Conservation (phyloP, 345 rosid genomes). For the Citrus maxima region DNA sequence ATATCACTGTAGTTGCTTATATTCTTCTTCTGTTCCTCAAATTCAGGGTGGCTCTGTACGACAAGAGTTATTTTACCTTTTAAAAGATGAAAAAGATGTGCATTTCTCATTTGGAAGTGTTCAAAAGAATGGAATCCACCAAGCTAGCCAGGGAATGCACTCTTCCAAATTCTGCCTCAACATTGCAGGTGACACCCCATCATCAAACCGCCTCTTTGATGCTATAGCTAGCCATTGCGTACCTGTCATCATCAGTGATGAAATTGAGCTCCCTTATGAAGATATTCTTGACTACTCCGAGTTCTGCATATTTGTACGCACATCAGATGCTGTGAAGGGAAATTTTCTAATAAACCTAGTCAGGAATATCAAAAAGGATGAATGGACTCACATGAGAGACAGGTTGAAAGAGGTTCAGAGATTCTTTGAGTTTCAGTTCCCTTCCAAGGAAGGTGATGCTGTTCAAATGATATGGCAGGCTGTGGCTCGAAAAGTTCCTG, state of each 20-base stretch:
- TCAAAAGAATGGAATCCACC: conserved; percentile 53
- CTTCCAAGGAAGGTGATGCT: conserved; percentile 61
- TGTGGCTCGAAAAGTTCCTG: conserved; percentile 69
- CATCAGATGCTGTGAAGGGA: conserved; percentile 72
- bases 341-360: conserved; percentile 60
- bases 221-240: conserved; percentile 95
- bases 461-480: conserved; percentile 97
- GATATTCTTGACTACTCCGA: conserved; percentile 84
- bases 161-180: conserved; percentile 89
- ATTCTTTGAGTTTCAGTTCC: conserved; percentile 59
- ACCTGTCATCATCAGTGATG: conserved; percentile 88
- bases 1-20: neutral
- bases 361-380: conserved; percentile 61
- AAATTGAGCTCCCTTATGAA: conserved; percentile 91
- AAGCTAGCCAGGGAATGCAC: conserved; percentile 81
- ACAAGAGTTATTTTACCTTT: conserved; percentile 71
- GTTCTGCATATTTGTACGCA: conserved; percentile 81
- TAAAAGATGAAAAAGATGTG: conserved; percentile 78
- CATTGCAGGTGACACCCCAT: conserved; percentile 97
- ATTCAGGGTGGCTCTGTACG: conserved; percentile 81
- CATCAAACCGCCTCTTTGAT: conserved; percentile 93
- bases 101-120: conserved; percentile 87
- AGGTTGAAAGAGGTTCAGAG: conserved; percentile 58
- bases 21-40: conserved; percentile 1
- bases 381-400: conserved; percentile 74